Conservation (phyloP, 257 asterid species). For the Salvia splendens region DNA sequence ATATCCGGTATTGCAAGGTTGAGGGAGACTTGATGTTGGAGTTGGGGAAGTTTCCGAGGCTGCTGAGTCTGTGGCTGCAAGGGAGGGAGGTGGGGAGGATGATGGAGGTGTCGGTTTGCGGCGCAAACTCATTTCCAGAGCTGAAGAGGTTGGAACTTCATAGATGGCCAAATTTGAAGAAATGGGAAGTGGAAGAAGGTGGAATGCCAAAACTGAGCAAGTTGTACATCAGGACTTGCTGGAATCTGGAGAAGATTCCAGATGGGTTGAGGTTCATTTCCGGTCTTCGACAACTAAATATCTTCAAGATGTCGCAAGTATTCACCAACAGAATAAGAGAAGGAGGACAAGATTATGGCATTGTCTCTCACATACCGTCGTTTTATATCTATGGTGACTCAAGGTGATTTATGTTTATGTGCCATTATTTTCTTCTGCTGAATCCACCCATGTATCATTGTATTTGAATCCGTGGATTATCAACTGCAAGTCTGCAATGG, state of each 20-base stretch:
- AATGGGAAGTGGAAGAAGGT: conserved; percentile 1
- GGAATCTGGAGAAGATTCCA: not conserved
- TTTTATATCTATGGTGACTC: too few relatives aligned
- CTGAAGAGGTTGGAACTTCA: not conserved
- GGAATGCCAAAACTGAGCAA: not conserved
- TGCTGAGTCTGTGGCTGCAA: not conserved
- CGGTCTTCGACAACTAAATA: not conserved
- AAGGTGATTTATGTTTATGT: too few relatives aligned
- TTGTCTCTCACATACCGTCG: not conserved
- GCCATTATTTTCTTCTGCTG: too few relatives aligned
- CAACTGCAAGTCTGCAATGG: too few relatives aligned
- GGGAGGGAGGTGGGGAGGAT: not conserved
- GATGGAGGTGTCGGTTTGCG: not conserved
- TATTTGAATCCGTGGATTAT: too few relatives aligned
- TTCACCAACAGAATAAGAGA: not conserved
- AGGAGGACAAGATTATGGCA: not conserved
- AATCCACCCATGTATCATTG: too few relatives aligned
- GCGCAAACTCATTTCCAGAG: not conserved
- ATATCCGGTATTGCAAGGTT: not conserved
- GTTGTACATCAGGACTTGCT: not conserved
- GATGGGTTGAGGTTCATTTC: not conserved
- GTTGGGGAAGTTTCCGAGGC: not conserved
- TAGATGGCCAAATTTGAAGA: not conserved
- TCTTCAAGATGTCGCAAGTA: not conserved
- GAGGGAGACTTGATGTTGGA: not conserved